Evolutionary conservation across 225 moss, liverwort and hornwort species (phyloP), one percentile per base, ranked within the genome.

Genomic region (Takakia lepidozioides): DNA sequence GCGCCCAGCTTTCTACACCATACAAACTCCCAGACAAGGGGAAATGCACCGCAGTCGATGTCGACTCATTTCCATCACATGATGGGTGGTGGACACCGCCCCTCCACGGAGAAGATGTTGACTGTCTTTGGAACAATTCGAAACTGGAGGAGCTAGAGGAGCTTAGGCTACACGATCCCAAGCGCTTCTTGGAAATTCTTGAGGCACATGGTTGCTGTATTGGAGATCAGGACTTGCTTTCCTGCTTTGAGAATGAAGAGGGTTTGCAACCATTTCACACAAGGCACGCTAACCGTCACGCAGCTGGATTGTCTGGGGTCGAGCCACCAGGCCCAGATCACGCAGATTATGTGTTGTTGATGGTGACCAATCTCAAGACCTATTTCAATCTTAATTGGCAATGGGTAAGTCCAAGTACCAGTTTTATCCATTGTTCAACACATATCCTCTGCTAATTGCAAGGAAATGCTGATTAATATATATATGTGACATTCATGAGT

Each of bases 51-150:
- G 30, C 10, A 32, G 30, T 32, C 30, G 40, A 55, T 18, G 27
- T 28, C 3, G 40, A 51, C 59, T 49, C 59, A 16, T 59, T 38
- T 49, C 59, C 49, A 40, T n/a, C 30, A 32, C 30, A 24, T 4
- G 62, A 27, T 54, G 38, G 18, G 4, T 20, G 57, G 28, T 64
- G 64, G 64, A 50, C 29, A 25, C 38, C 64, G 3, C 51, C 51
- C 5, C 64, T 64, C 21, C 64, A 64, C 18, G 57, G 64, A 64
- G 57, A 57, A 4, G 51, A 57, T 44, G 64, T 57, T 37, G 44
- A 25, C 4, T 48, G 57, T 64, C 15, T 57, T 0, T 51, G 11
- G 21, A n/a, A 44, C 10, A 45, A 51, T 25, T 57, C 43, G 64
- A 3, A 32, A 32, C 30, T 64, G 46, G 19, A 64, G 44, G 43